A percentile compares a stretch with the other conserved stretches of the same genome.
Conservation (phyloP, 2,329 filamentous ascomycete species). For the Lasiodiplodia hormozganensis region DNA sequence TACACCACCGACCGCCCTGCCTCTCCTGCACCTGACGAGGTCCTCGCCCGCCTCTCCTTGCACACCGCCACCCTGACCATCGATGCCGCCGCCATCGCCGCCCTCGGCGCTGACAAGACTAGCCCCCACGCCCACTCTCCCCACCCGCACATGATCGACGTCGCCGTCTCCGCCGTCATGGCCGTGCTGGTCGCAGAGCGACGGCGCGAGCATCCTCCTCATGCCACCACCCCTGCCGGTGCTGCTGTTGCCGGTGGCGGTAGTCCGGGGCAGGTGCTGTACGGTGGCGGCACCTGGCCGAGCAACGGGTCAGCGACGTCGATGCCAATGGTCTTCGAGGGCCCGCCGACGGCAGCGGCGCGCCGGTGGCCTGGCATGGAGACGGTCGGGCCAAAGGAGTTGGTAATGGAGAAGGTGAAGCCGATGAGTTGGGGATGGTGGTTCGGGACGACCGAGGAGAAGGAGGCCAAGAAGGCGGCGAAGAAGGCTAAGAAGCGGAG, state of each 20-base stretch:
- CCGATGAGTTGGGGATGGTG: conserved; percentile 3
- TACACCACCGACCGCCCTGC: conserved; percentile 41
- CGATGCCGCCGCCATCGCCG: conserved; percentile 50
- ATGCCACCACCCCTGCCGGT: neutral
- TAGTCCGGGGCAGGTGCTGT: neutral
- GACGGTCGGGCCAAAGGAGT: neutral
- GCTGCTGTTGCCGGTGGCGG: neutral
- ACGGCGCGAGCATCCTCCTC: conserved; percentile 38
- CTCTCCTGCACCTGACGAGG: conserved; percentile 43
- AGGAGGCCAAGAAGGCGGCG: neutral
- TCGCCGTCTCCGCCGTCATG: conserved; percentile 50
- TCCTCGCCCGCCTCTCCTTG: conserved; percentile 55
- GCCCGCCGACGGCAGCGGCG: conserved; percentile 34
- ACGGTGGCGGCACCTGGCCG: conserved; percentile 10
- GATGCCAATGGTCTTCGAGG: conserved; percentile 5
- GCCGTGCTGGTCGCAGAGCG: conserved; percentile 55
- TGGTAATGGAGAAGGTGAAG: conserved; percentile 7
- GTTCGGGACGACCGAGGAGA: conserved; percentile 30
- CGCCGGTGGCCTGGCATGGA: conserved; percentile 35
- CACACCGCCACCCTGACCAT: conserved; percentile 49
- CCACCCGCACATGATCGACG: conserved; percentile 56
- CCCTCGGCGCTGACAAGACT: conserved; percentile 31
- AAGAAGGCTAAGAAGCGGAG: neutral
- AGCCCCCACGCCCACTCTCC: conserved; percentile 41
- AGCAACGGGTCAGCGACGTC: neutral